Conservation (phyloP, 257 asterid species). For the Nicotiana knightiana region DNA sequence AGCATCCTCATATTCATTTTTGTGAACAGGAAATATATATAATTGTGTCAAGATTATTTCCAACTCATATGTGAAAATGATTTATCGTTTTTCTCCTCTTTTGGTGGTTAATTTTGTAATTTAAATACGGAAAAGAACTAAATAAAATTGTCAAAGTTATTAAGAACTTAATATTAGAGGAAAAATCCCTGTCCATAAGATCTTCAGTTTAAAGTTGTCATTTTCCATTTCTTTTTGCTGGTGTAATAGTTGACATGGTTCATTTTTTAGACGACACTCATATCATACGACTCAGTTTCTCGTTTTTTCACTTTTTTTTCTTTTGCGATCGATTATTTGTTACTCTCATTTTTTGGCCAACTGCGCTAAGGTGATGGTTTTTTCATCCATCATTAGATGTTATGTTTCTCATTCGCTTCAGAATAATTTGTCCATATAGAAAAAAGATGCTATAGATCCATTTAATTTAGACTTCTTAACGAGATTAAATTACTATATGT, state of each 20-base stretch:
- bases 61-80: neutral
- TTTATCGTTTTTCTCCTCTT: neutral
- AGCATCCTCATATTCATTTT: conserved; percentile 11
- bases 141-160: neutral
- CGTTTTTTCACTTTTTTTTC: no score
- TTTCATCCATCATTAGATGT: neutral
- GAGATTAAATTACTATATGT: neutral
- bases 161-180: neutral
- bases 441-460: neutral
- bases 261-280: neutral
- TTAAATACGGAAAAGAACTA: neutral
- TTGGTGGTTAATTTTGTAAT: neutral
- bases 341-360: neutral
- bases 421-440: neutral
- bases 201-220: neutral
- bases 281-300: neutral
- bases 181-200: neutral
- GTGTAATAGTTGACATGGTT: neutral
- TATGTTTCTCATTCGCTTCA: neutral
- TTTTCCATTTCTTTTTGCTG: conserved; percentile 5
- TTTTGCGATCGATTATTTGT: no score
- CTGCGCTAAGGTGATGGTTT: neutral
- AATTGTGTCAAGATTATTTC: neutral
- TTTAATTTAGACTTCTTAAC: neutral
- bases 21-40: neutral